A percentile compares a stretch with the other conserved stretches of the same genome.
Conservation (phyloP, 2,329 filamentous ascomycete species). For the Amesomyces nigricolor region DNA sequence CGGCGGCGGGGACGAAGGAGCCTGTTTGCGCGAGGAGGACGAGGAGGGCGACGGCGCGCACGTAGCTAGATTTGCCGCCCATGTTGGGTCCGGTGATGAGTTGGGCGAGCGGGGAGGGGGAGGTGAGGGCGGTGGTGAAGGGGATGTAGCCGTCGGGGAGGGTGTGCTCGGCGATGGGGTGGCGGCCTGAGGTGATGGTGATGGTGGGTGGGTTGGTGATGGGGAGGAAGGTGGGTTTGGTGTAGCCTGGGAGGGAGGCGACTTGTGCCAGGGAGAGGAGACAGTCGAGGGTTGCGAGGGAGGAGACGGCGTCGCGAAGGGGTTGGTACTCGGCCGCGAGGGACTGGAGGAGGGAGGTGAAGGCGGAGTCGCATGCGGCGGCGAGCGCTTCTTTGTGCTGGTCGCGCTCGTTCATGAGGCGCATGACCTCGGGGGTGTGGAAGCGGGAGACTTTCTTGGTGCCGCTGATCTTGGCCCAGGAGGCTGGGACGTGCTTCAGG, state of each 20-base stretch:
- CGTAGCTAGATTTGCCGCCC: slow-evolving; percentile 98
- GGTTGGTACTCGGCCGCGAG: slow-evolving; percentile 83
- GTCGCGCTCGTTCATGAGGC: slow-evolving; percentile 78
- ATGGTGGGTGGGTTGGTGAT: slow-evolving; percentile 62
- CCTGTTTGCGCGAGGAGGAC: slow-evolving; percentile 92
- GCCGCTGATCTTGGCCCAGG: slow-evolving; percentile 90
- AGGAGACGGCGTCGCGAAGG: slow-evolving; percentile 80
- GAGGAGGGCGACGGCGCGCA: slow-evolving; percentile 85
- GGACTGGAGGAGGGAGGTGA: slow-evolving; percentile 61
- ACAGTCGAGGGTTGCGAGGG: slow-evolving; percentile 83
- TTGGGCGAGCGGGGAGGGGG: slow-evolving; percentile 62
- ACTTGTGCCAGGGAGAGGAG: slow-evolving; percentile 80
- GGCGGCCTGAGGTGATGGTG: slow-evolving; percentile 67
- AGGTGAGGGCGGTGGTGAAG: slow-evolving; percentile 72
- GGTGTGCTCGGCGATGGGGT: slow-evolving; percentile 93
- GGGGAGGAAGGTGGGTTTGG: slow-evolving; percentile 63
- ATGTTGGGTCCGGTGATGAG: slow-evolving; percentile 97
- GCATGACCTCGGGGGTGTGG: slow-evolving; percentile 85
- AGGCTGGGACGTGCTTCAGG: slow-evolving; percentile 83
- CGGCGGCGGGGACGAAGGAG: slow-evolving; percentile 80
- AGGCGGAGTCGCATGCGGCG: slow-evolving; percentile 84
- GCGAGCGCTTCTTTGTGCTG: slow-evolving; percentile 92
- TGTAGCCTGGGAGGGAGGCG: slow-evolving; percentile 81
- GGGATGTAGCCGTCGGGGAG: slow-evolving; percentile 84
- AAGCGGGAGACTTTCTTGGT: slow-evolving; percentile 91